Base-by-base conservation (phyloP, 495 filamentous ascomycete species). In the Chaetomium cochliodes region DNA sequence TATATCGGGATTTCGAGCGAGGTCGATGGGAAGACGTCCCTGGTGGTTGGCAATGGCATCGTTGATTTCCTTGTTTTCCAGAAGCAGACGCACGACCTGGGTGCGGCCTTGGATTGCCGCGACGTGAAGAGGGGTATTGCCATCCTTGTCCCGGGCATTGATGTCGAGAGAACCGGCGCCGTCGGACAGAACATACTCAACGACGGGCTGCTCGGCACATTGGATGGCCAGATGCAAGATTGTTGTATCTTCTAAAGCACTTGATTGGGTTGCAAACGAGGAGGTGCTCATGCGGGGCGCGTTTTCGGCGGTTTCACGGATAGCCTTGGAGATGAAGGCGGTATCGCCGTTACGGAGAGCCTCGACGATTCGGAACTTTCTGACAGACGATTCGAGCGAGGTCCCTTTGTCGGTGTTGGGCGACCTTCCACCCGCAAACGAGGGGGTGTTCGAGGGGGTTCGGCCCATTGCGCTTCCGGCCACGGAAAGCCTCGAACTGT, bases 221-320 rank as follows among this genome's bases (percentile, higher is more conserved):
- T 98, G 94, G n/a, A 97, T 90, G 28, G 94, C 93, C 58, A 98
- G 80, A 75, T 98, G 96, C 18, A 98, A 82, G 47, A 97, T 87
- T 0, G 90, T 92, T 2, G 92, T 94, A 46, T 93, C 92, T 49
- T 92, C 90, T 20, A 93, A 65, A 11, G 78, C 76, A 5, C 76
- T 76, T 25, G 76, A 72, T 12, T 77, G 72, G 28, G 73, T 71
- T 37, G 81, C 77, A 60, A 84, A 79, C 28, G 86, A 82, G 37
- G 85, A 83, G 20, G 74, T 83, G 73, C 83, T 85, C 62, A 80
- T 74, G 52, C 82, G 79, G 25, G 76, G 76, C 4, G 76, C 78
- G 22, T 70, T 73, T 57, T 82, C 83, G 44, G 77, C 76, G 41
- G 76, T 80, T 69, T 96, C 92, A 62, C 88, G 88, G 65, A 97